Percentiles rank a stretch among this genome's conserved stretches.
Conservation (phyloP, 768 basidiomycete species). For the Lactarius psammicola region DNA sequence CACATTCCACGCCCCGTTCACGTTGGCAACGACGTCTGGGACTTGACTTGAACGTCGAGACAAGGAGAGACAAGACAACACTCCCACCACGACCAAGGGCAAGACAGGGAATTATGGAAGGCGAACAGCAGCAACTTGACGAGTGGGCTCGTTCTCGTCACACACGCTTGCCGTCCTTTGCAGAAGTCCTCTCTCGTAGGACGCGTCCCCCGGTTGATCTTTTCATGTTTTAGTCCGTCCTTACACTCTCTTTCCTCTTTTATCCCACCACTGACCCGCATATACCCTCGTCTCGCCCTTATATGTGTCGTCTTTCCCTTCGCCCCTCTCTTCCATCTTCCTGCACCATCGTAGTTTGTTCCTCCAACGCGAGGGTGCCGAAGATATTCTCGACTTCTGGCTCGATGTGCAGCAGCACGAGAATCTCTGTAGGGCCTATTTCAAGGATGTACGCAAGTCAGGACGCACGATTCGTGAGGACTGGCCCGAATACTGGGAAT, state of each 20-base stretch:
- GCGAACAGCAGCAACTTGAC: conserved; percentile 49
- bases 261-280: conserved; percentile 18
- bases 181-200: conserved; percentile 86
- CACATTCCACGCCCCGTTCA: conserved; percentile 10
- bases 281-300: too few relatives aligned
- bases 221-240: conserved; percentile 96
- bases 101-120: conserved; percentile 34
- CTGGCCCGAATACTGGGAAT: conserved; percentile 98
- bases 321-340: conserved; percentile 4
- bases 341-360: conserved; percentile 62
- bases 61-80: neutral
- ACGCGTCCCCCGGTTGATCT: conserved; percentile 95
- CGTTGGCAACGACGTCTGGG: conserved; percentile 10
- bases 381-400: conserved; percentile 98
- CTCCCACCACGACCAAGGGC: conserved; percentile 8
- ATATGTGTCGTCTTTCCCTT: neutral
- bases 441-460: conserved; percentile 97
- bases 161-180: conserved; percentile 81
- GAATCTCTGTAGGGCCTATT: conserved; percentile 97
- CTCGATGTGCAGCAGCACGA: conserved; percentile 99
- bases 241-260: conserved; percentile 17
- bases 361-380: conserved; percentile 91
- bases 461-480: conserved; percentile 91
- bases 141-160: conserved; percentile 71
- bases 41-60: neutral